Evolutionary conservation across 495 filamentous ascomycete genomes (phyloP).

Genomic region (Aspergillus haitiensis): DNA sequence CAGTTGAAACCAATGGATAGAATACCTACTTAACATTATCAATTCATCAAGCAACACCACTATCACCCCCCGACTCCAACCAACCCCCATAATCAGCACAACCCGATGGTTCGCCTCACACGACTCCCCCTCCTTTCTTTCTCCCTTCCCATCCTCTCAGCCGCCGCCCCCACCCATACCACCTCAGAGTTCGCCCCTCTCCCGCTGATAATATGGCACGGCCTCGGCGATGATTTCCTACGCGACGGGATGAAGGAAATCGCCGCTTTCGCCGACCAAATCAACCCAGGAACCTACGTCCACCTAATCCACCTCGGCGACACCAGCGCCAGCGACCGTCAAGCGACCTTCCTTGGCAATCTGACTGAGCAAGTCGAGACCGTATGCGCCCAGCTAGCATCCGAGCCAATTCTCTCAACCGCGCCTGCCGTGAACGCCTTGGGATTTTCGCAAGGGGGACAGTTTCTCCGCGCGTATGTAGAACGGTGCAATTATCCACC

Average conservation of each 20-base stretch:
- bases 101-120: constrained; percentile 4
- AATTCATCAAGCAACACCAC: too few relatives aligned
- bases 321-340: constrained; percentile 64
- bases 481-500: constrained; percentile 85
- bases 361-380: constrained; percentile 72
- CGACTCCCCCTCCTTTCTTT: constrained; percentile 11
- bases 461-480: constrained; percentile 91
- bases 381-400: constrained; percentile 77
- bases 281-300: constrained; percentile 80
- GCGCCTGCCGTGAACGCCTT: constrained; percentile 84
- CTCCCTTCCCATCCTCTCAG: constrained; percentile 19
- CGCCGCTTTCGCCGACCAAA: constrained; percentile 63
- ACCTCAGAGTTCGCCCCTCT: constrained; percentile 51
- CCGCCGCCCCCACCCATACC: constrained; percentile 20
- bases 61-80: background rate
- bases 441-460: constrained; percentile 93
- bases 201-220: constrained; percentile 94
- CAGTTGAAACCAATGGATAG: too few relatives aligned
- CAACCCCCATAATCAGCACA: background rate
- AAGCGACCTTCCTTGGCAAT: constrained; percentile 88
- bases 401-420: constrained; percentile 74
- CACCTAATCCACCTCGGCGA: constrained; percentile 78
- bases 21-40: too few relatives aligned
- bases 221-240: constrained; percentile 68
- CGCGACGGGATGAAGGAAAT: constrained; percentile 70